Conservation (phyloP, 129 eudicot genomes). For the Daucus carota region DNA sequence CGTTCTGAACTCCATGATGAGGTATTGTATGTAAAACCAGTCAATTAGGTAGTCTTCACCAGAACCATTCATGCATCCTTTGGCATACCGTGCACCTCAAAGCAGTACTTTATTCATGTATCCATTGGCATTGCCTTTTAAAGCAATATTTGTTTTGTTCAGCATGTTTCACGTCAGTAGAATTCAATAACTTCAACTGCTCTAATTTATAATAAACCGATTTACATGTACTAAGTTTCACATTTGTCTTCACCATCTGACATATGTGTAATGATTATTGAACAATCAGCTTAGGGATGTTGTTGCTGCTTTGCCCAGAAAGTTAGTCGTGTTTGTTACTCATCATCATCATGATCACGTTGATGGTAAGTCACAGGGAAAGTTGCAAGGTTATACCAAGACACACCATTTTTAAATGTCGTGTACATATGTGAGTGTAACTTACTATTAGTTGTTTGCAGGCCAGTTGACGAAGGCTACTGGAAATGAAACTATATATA, state of each 20-base stretch:
- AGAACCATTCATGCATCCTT: neutral
- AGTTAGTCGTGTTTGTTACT: slow-evolving; percentile 72
- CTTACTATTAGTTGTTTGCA: neutral
- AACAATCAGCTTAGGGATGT: slow-evolving; percentile 62
- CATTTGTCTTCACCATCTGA: slow-evolving; percentile 1
- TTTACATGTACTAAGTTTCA: neutral
- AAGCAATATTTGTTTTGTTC: neutral
- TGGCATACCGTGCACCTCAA: neutral
- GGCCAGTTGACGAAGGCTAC: neutral
- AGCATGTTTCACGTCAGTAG: neutral
- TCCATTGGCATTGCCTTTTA: neutral
- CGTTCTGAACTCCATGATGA: slow-evolving; percentile 46
- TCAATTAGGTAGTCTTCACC: slow-evolving; percentile 2
- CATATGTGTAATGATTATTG: slow-evolving; percentile 11
- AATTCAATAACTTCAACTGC: neutral
- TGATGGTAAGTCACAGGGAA: slow-evolving; percentile 58
- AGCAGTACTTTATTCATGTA: neutral
- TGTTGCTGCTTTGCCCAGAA: slow-evolving; percentile 70
- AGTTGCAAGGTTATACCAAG: neutral
- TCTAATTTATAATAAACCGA: neutral
- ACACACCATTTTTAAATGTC: neutral
- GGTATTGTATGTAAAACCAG: slow-evolving; percentile 31
- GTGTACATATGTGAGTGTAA: neutral
- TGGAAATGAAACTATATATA: neutral
- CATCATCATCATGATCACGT: slow-evolving; percentile 95